phyloP scores from a whole-genome alignment of 768 basidiomycete species.

The Lentinula guzmanii region DNA sequence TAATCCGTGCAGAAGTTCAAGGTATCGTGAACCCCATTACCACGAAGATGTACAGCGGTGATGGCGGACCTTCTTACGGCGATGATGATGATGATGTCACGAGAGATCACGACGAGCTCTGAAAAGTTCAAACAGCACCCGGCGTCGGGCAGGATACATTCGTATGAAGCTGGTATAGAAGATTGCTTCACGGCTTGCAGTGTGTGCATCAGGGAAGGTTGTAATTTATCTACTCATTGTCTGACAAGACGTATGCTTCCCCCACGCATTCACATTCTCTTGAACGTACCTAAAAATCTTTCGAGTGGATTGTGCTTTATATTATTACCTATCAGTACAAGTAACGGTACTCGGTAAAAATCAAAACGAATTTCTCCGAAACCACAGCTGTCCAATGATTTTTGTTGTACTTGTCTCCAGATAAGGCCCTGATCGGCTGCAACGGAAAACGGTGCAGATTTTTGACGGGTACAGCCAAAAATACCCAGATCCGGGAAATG shows the following conservation, averaged over 20 bases:
- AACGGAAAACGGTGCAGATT: too few relatives aligned
- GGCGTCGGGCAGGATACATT: too few relatives aligned
- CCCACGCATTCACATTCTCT: background rate
- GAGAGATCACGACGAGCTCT: conserved; percentile 44
- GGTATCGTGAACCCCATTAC: conserved; percentile 79
- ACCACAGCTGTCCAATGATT: too few relatives aligned
- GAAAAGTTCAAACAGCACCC: conserved; percentile 4
- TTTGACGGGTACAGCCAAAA: too few relatives aligned
- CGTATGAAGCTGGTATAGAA: background rate
- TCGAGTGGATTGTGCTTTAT: background rate
- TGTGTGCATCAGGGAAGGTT: background rate
- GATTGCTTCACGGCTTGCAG: background rate
- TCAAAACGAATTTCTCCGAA: too few relatives aligned
- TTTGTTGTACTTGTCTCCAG: too few relatives aligned
- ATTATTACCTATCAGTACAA: background rate
- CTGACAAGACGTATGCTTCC: background rate
- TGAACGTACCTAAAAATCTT: background rate
- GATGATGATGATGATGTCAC: conserved; percentile 32
- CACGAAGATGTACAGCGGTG: conserved; percentile 63
- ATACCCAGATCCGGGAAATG: too few relatives aligned
- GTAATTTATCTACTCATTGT: background rate
- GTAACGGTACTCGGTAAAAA: background rate
- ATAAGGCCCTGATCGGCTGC: too few relatives aligned
- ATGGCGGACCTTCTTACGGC: conserved; percentile 26
- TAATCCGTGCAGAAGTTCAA: conserved; percentile 49